phyloP scores from a whole-genome alignment of 306 rosid species.

The Citrullus amarus region DNA sequence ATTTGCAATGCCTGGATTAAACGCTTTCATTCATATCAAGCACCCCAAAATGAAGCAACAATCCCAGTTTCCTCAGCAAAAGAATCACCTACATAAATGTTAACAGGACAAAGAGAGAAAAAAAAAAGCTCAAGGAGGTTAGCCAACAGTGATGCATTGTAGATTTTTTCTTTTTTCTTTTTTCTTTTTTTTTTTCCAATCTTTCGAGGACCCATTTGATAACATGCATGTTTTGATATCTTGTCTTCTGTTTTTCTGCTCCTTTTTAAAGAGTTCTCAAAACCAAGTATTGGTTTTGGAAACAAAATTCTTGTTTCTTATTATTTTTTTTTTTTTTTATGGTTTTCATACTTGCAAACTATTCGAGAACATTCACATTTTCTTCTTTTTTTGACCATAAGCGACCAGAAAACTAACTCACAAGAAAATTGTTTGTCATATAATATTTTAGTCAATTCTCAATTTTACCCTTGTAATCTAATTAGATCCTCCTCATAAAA shows the following conservation, averaged over 20 bases:
- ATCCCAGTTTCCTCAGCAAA: constrained; percentile 18
- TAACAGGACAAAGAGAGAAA: neutral
- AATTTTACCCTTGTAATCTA: neutral
- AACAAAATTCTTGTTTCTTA: neutral
- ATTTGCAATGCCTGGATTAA: constrained; percentile 21
- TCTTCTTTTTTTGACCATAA: neutral
- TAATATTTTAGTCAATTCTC: neutral
- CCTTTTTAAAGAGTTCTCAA: neutral
- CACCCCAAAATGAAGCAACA: constrained; percentile 34
- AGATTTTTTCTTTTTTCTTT: neutral
- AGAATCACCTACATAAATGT: constrained; percentile 3
- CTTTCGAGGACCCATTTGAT: neutral
- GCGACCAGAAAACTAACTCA: neutral
- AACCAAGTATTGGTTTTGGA: neutral
- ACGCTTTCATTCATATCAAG: constrained; percentile 27
- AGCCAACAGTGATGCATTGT: neutral
- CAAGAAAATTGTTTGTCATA: neutral
- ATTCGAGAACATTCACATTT: neutral
- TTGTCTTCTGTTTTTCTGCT: neutral
- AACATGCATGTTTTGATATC: neutral
- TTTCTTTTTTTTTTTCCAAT: neutral
- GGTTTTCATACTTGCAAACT: neutral
- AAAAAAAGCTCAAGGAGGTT: neutral
- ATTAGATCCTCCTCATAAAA: neutral
- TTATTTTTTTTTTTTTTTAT: neutral